Base-by-base conservation (phyloP, 1,139 yeast species). In the Tardiomyces digboiensis region DNA sequence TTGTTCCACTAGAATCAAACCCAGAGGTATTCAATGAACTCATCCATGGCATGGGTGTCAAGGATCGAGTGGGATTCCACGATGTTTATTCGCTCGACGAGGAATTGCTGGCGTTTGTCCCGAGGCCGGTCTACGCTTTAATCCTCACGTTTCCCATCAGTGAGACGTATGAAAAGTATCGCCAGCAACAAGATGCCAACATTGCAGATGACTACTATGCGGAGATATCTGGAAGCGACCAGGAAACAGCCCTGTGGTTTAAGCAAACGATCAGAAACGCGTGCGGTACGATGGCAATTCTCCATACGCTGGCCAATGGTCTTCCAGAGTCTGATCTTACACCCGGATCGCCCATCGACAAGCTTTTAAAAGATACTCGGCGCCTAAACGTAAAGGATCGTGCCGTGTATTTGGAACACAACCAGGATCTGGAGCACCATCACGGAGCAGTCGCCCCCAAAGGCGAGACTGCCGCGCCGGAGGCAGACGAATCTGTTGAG, bases 1-100 rank as follows among this genome's bases (percentile, higher is more conserved):
- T 87, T 37, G 81, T 87, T 13, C 97, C 98, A 2, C 67, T 91
- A 39, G 98, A 91, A 61, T 85, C 94, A 13, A 87, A 88, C 55
- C 98, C 98, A 0, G 82, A 74, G 18, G 79, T 91, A 7, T 88
- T 91, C 67, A 76, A 84, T n/a, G 70, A 68, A 1, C 78, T 87
- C 53, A 82, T 89, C 2, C 71, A 67, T 39, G 71, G 72, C 36
- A 60, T 91, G 40, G 97, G 97, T 0, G 69, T 89, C 5, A 63
- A 78, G 0, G 74, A 78, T 1, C 61, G 74, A 2, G 69, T 81
- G 21, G 73, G 71, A 41, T 89, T 86, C 62, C 79, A 76, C 47
- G 98, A 91, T 57, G 85, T 91, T 3, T 88, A 78, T 60, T 85
- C 97, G 0, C 65, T 91, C 21, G 79, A 85, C 5, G 96, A 86